Conservation (phyloP, 2,329 filamentous ascomycete genomes). For the Daldinia eschscholtzii region DNA sequence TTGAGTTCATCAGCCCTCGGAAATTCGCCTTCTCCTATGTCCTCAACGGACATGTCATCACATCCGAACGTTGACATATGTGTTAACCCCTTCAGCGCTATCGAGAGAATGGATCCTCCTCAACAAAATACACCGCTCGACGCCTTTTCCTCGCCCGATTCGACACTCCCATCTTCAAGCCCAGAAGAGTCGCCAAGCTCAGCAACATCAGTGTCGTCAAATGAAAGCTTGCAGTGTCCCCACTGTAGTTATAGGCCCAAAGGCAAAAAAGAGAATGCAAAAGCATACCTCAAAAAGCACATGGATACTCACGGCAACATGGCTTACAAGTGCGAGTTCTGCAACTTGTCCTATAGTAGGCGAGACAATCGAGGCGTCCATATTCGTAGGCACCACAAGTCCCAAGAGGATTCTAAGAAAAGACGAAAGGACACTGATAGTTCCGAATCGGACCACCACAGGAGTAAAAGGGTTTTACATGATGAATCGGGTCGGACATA, state of each 20-base stretch:
- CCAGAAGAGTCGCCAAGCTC: neutral
- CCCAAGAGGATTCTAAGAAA: neutral
- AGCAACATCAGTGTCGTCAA: neutral
- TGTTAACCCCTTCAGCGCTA: neutral
- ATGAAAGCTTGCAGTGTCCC: neutral
- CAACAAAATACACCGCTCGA: neutral
- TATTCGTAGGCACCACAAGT: neutral
- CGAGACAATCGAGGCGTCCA: slow-evolving; percentile 3
- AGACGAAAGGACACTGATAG: neutral
- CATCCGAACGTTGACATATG: neutral
- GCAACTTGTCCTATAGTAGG: slow-evolving; percentile 3
- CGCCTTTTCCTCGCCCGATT: neutral
- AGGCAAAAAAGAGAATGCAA: neutral
- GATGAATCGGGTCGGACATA: neutral
- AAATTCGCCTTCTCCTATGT: neutral
- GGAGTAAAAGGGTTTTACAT: neutral
- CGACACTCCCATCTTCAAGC: neutral
- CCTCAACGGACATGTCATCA: neutral
- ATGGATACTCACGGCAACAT: neutral
- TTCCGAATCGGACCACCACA: neutral
- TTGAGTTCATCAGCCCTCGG: neutral
- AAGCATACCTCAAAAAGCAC: neutral
- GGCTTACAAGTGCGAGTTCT: neutral
- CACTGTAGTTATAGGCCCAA: neutral
- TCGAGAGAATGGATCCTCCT: neutral